phyloP scores from a whole-genome alignment of 306 rosid species.

The Pyrus communis region DNA sequence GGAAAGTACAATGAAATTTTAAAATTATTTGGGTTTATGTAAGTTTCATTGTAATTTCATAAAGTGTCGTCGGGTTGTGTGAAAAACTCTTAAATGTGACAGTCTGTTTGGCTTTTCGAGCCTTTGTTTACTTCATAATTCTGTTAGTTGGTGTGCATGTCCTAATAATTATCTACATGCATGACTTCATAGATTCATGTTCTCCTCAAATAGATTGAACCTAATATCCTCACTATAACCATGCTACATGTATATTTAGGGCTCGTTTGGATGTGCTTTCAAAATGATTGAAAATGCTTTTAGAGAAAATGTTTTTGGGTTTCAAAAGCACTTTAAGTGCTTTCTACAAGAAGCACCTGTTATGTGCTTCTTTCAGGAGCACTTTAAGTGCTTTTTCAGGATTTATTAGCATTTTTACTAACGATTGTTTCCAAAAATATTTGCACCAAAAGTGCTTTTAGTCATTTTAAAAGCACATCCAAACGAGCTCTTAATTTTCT shows the following conservation, averaged over 20 bases:
- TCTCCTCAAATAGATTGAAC: not conserved
- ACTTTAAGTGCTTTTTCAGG: too few species aligned
- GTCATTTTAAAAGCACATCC: too few species aligned
- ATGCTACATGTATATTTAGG: not conserved
- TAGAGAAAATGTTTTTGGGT: too few species aligned
- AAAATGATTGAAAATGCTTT: too few species aligned
- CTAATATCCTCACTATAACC: not conserved
- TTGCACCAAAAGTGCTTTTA: too few species aligned
- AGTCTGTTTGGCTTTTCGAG: not conserved
- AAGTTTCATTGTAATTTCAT: not conserved
- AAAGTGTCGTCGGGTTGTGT: not conserved
- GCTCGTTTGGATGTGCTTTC: too few species aligned
- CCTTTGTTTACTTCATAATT: not conserved
- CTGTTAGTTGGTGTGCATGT: not conserved
- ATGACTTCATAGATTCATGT: not conserved
- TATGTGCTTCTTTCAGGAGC: too few species aligned
- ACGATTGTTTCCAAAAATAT: too few species aligned
- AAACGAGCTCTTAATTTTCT: not conserved
- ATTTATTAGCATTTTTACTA: too few species aligned
- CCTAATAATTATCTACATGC: not conserved
- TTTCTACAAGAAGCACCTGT: too few species aligned
- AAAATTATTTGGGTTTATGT: not conserved
- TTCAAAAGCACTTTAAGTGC: too few species aligned
- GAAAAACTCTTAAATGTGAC: not conserved
- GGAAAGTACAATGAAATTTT: not conserved